Evolutionary conservation across 2,329 filamentous ascomycete species (phyloP).

Genomic region (Torrubiella hemipterigena): DNA sequence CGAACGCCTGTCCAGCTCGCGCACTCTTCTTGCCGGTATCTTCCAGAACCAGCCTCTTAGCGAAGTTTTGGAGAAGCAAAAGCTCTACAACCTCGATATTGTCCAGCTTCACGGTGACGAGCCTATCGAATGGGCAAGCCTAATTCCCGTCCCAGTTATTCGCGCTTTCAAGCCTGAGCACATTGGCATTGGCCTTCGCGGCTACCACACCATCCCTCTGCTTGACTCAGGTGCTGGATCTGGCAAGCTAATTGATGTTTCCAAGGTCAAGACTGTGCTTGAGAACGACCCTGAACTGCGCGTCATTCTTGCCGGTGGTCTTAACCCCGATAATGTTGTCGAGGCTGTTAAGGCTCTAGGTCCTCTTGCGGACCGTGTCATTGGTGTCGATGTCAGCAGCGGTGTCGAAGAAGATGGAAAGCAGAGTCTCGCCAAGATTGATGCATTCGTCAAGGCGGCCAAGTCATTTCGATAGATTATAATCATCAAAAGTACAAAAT

Average conservation of each 20-base stretch:
- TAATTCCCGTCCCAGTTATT: slow-evolving; percentile 89
- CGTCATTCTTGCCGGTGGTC: slow-evolving; percentile 73
- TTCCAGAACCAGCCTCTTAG: slow-evolving; percentile 84
- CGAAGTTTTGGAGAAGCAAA: slow-evolving; percentile 70
- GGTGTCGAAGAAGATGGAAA: slow-evolving; percentile 77
- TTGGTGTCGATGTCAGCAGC: slow-evolving; percentile 87
- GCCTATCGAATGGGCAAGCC: slow-evolving; percentile 77
- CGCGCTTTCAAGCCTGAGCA: slow-evolving; percentile 71
- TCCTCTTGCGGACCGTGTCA: slow-evolving; percentile 46
- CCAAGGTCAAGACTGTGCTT: slow-evolving; percentile 55
- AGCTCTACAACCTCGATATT: slow-evolving; percentile 65
- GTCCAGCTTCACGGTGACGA: slow-evolving; percentile 91
- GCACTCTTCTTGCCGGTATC: slow-evolving; percentile 79
- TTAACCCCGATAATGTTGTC: slow-evolving; percentile 68
- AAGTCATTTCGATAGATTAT: slow-evolving; percentile 44
- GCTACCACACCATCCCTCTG: slow-evolving; percentile 73
- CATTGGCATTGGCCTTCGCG: slow-evolving; percentile 57
- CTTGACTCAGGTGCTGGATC: slow-evolving; percentile 81
- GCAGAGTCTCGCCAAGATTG: slow-evolving; percentile 73
- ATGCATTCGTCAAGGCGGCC: slow-evolving; percentile 63
- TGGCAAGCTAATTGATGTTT: slow-evolving; percentile 64
- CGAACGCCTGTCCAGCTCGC: slow-evolving; percentile 34
- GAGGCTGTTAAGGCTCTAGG: slow-evolving; percentile 53
- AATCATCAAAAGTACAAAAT: neutral
- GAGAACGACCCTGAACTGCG: slow-evolving; percentile 56